phyloP scores from a whole-genome alignment of 176 grass and related monocot species.

The Microstegium vimineum region DNA sequence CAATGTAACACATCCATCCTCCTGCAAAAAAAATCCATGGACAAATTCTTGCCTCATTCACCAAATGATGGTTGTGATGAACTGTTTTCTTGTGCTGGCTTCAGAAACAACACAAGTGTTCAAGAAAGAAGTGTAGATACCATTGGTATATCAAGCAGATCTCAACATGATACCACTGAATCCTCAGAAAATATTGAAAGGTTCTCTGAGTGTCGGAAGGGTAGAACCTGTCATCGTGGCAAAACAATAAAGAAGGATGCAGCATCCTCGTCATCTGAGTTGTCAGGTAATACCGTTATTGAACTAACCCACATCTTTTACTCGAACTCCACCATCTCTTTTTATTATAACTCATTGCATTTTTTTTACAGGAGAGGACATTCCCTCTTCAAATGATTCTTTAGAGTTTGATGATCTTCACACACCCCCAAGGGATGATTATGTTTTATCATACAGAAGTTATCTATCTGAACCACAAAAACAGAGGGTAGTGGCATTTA shows the following conservation, averaged over 20 bases:
- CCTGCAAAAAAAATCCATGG: background rate
- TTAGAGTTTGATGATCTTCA: background rate
- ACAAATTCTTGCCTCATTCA: background rate
- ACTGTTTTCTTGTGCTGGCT: background rate
- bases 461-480: slow-evolving; percentile 18
- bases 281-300: slow-evolving; percentile 7
- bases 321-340: background rate
- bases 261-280: background rate
- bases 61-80: slow-evolving; percentile 11
- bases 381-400: background rate
- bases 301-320: background rate
- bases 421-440: background rate
- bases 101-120: background rate
- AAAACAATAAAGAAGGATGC: background rate
- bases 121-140: background rate
- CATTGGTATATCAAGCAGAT: background rate
- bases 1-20: background rate
- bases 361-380: slow-evolving; percentile 3
- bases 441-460: background rate
- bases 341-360: background rate
- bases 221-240: background rate
- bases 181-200: background rate
- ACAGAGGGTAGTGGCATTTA: slow-evolving; percentile 10
- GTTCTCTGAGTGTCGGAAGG: background rate
- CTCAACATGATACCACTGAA: background rate